Percentiles rank a stretch among this genome's conserved stretches.
Evolutionary conservation across 768 basidiomycete genomes (phyloP).

Genomic region (Tulasnella sp.): DNA sequence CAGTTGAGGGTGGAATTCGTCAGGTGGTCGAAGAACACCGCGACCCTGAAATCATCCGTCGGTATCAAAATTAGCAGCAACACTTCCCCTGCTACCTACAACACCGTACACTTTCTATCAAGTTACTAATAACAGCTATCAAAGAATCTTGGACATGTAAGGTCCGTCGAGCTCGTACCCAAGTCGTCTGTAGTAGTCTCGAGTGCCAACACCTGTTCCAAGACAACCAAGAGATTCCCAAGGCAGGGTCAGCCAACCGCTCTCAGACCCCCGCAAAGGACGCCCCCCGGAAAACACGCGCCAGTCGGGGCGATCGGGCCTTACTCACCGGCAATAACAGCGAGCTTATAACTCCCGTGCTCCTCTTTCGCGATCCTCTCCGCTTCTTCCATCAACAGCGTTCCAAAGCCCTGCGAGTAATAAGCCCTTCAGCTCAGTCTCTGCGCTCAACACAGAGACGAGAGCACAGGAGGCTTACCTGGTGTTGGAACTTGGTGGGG

Average conservation of each 20-base stretch:
- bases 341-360: slow-evolving; percentile 91
- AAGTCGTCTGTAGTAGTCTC: slow-evolving; percentile 92
- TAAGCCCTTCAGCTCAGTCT: not conserved
- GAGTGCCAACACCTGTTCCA: slow-evolving; percentile 77
- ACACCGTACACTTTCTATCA: not conserved
- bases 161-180: slow-evolving; percentile 95
- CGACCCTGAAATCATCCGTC: not conserved
- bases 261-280: slow-evolving; percentile 5
- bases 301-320: not conserved
- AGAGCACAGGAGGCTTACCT: slow-evolving; percentile 44
- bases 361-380: slow-evolving; percentile 97
- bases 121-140: no score
- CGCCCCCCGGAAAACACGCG: not conserved
- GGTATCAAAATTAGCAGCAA: slow-evolving; percentile 9
- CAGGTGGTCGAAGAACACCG: slow-evolving; percentile 4
- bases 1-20: not conserved
- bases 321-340: slow-evolving; percentile 85
- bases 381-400: slow-evolving; percentile 97
- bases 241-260: slow-evolving; percentile 5
- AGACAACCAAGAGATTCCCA: not conserved
- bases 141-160: slow-evolving; percentile 89
- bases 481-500: slow-evolving; percentile 97
- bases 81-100: not conserved
- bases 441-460: not conserved
- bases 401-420: slow-evolving; percentile 79